A percentile compares a stretch with the other conserved stretches of the same genome.
Evolutionary conservation across 2,329 filamentous ascomycete genomes (phyloP).

Genomic region (Nemania bipapillata): DNA sequence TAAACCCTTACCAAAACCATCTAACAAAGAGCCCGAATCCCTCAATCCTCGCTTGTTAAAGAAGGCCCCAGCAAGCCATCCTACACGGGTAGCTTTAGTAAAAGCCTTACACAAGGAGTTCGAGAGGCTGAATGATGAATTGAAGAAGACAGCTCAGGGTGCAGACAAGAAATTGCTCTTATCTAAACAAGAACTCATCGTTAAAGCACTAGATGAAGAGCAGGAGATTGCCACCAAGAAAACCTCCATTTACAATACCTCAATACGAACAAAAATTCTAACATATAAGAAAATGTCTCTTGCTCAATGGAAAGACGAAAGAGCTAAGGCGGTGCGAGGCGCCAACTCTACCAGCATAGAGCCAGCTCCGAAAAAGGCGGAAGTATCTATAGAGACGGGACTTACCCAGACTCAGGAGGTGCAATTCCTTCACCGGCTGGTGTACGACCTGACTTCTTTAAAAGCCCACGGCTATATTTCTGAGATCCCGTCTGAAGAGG

Average conservation of each 20-base stretch:
- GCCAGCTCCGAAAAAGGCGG: constrained; percentile 55
- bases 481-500: constrained; percentile 69
- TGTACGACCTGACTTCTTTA: constrained; percentile 73
- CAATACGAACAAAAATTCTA: constrained; percentile 83
- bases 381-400: constrained; percentile 71
- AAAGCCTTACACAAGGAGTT: constrained; percentile 73
- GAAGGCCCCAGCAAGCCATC: constrained; percentile 66
- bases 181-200: constrained; percentile 73
- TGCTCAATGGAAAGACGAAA: constrained; percentile 76
- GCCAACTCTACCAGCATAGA: constrained; percentile 50
- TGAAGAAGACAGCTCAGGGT: constrained; percentile 63
- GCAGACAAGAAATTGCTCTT: constrained; percentile 66
- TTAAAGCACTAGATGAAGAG: constrained; percentile 79
- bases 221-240: constrained; percentile 76
- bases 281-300: constrained; percentile 78
- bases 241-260: constrained; percentile 78
- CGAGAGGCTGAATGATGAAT: constrained; percentile 71
- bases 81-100: constrained; percentile 67
- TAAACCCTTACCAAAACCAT: constrained; percentile 31
- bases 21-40: constrained; percentile 58
- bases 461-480: constrained; percentile 79
- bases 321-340: constrained; percentile 52
- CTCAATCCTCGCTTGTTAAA: constrained; percentile 75
- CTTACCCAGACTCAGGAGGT: constrained; percentile 75
- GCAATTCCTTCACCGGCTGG: constrained; percentile 68